Evolutionary conservation across 164 flowering plant species (phyloP).

Genomic region (Vitis labrusca): DNA sequence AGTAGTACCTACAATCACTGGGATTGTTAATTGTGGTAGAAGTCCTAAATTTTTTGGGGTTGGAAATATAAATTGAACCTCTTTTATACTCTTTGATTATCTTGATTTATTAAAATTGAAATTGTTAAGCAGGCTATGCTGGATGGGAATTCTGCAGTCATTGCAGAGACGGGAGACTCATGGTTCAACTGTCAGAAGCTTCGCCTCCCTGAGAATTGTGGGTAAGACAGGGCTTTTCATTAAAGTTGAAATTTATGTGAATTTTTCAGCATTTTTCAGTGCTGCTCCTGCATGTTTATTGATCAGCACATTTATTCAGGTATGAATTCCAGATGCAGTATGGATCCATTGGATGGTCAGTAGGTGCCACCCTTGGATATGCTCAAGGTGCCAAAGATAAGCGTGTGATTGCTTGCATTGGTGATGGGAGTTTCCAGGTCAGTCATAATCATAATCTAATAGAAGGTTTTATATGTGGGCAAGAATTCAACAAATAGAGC

Average conservation of each 20-base stretch:
- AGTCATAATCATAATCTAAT: constrained; percentile 2
- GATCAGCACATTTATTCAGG: constrained; percentile 27
- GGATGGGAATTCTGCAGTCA: constrained; percentile 53
- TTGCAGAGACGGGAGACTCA: constrained; percentile 80
- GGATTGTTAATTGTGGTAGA: too few relatives aligned
- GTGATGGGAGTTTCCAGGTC: constrained; percentile 94
- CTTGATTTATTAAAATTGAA: neutral
- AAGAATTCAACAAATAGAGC: neutral
- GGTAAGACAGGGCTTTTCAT: constrained; percentile 33
- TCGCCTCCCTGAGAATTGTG: constrained; percentile 64
- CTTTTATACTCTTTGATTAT: neutral
- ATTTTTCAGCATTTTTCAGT: neutral
- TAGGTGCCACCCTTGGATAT: constrained; percentile 82
- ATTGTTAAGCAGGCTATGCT: constrained; percentile 48
- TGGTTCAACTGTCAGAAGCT: constrained; percentile 86
- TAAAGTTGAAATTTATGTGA: neutral
- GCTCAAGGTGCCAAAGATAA: constrained; percentile 67
- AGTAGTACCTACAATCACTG: neutral
- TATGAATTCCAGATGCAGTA: constrained; percentile 91
- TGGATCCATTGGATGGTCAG: constrained; percentile 90
- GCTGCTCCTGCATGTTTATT: neutral
- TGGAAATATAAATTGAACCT: neutral
- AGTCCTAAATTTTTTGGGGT: too few relatives aligned
- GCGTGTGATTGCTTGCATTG: constrained; percentile 77
- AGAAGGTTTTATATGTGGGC: neutral